Percentiles rank a stretch among this genome's conserved stretches.
phyloP scores from a whole-genome alignment of 768 basidiomycete genomes.

The Suillus variegatus region DNA sequence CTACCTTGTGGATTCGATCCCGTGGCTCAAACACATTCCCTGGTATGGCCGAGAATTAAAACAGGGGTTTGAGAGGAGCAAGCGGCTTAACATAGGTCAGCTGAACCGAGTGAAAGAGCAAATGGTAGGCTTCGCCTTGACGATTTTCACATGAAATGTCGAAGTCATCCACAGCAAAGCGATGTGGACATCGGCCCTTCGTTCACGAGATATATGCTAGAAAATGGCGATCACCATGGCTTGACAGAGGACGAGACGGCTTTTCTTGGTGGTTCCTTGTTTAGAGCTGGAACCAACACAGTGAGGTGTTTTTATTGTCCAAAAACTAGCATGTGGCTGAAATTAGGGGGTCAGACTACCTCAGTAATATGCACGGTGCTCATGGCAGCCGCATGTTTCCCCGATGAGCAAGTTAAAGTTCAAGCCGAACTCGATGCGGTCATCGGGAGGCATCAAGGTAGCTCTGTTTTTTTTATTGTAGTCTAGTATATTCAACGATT shows the following conservation, averaged over 20 bases:
- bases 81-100: not conserved
- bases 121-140: not conserved
- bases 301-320: not conserved
- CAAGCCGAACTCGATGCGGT: not conserved
- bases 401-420: not conserved
- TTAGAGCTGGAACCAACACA: not conserved
- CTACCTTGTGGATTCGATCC: not conserved
- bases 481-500: not conserved
- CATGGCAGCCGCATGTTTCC: conserved; percentile 2
- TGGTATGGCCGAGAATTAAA: not conserved
- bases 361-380: not conserved
- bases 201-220: not conserved
- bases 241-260: not conserved
- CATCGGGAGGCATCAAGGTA: not conserved
- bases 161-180: not conserved
- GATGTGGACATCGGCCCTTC: not conserved
- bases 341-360: not conserved
- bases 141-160: not conserved
- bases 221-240: not conserved
- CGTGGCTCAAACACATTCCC: not conserved
- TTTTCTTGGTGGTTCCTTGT: not conserved
- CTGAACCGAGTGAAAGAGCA: not conserved
- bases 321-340: not conserved
- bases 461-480: not conserved
- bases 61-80: not conserved